Base-by-base conservation (phyloP, 2,329 filamentous ascomycete genomes). In the Esteya vermicola region DNA sequence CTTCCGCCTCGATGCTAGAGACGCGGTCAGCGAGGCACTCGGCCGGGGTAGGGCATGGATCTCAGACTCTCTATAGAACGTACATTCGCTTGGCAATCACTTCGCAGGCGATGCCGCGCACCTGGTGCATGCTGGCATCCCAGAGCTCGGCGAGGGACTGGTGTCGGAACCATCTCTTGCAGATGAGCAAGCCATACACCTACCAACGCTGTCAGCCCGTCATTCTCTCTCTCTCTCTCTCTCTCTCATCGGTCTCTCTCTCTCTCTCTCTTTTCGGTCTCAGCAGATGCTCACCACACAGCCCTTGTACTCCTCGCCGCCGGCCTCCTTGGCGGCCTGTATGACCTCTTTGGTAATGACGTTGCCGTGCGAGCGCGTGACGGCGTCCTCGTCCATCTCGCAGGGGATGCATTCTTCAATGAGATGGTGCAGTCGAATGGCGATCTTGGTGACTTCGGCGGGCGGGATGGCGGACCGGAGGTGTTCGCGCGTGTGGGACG, bases 331-430 rank as follows among this genome's bases (percentile, higher is more conserved):
- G 16, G 91, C 85, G 0, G 88, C 86, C 48, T 77, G 61, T 45
- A 96, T 62, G 13, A 98, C 91, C 43, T 75, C 72, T 3, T 64
- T 63, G 1, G 86, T 95, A 55, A 98, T 85, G 57, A 98, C 68
- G 34, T 76, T 73, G 58, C 85, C 93, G 59, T 96, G 86, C 3
- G 89, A 76, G 38, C 70, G 70, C 4, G 82, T 91, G 54, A 98
- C 68, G 41, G 73, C 65, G 6, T 68, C 68, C 54, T 84, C 76
- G 43, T 91, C 80, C 30, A 98, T 69, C 58, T 98, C 91, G 63
- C 85, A 95, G 2, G 89, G 84, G 21, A 98, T 75, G 41, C 86
- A 80, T 56, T 86, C 75, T 59, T 94, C 86, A 51, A 98, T 78
- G 50, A 94, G 77, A 55, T 93, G 85, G 52, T 89, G 93, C 47